Evolutionary conservation across 805 yeast species (phyloP), one percentile per base, ranked within the genome.

Genomic region (Myxozyma vanderwaltii): DNA sequence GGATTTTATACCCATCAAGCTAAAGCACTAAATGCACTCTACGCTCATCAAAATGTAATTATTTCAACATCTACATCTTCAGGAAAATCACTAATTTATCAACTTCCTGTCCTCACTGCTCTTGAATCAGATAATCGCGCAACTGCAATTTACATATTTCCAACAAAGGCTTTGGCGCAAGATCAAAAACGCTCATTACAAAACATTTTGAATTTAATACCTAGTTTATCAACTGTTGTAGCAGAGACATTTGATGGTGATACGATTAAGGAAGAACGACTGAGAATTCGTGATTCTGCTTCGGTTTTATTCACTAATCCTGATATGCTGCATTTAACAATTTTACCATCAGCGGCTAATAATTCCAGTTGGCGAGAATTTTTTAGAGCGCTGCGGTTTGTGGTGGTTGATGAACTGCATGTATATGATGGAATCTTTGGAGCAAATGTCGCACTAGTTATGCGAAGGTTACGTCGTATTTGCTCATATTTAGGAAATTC

Each of bases 81-180:
- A 0, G 99, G 99, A 49, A 94, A 94, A 68, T 91, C 98, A 0
- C 76, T 94, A 61, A 88, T 94, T 29, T 94, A 91, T 69, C 99
- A 94, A 72, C 73, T 91, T 1, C 96, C 98, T 0, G 88, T 92
- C 1, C 70, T 91, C 8, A 76, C 79, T 51, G 78, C 51, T n/a
- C 73, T 79, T 52, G 77, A 81, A 45, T 67, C 70, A 8, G 77
- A 70, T 44, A 74, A 75, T 10, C 75, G 74, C 1, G 40, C 81
- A 3, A 88, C 96, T 0, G 88, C 96, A 8, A 77, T 95, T 77
- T 91, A 88, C 67, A 85, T 94, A 12, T 94, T 94, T 68, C 99
- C 99, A 1, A 94, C 99, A 0, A 94, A 94, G 70, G 99, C 99
- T 0, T 77, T 94, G 52, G 98, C 99, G 0, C 99, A 94, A 70